Percentiles rank a stretch among this genome's conserved stretches.
These are phyloP conservation scores for Zychaea mexicana DNA, from an alignment of 371 early-diverging fungal species.

Conservation along the genomic window DNA sequence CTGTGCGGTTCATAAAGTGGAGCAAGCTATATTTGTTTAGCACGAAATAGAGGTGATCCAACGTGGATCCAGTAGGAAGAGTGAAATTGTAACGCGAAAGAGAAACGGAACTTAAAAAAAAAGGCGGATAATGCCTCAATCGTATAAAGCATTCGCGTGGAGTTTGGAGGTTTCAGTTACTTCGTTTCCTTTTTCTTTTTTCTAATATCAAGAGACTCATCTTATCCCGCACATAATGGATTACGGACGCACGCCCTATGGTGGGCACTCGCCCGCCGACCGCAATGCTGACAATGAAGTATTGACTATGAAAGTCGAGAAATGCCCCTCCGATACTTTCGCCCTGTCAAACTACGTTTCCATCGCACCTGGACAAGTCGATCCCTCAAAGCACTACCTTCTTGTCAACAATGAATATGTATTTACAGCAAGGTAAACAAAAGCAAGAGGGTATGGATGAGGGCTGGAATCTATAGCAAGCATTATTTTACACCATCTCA, in stretches of 20 bases:
- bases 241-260: background rate
- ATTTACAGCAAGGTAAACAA: conserved; percentile 75
- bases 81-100: background rate
- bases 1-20: background rate
- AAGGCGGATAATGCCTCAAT: background rate
- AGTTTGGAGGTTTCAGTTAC: too few relatives aligned
- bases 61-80: too few relatives aligned
- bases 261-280: background rate
- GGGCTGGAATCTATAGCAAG: too few relatives aligned
- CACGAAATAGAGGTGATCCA: background rate
- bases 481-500: background rate
- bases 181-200: background rate
- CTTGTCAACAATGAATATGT: conserved; percentile 75
- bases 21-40: too few relatives aligned
- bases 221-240: background rate
- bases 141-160: too few relatives aligned
- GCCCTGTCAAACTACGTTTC: conserved; percentile 82
- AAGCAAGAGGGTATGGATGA: background rate
- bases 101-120: background rate
- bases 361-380: conserved; percentile 75
- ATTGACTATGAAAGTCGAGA: conserved; percentile 20
- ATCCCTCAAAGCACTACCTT: conserved; percentile 68
- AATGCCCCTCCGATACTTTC: conserved; percentile 65
- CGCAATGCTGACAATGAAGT: background rate
- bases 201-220: background rate